Evolutionary conservation across 495 filamentous ascomycete genomes (phyloP), one percentile per base, ranked within the genome.

Genomic region (Zalerion maritima): DNA sequence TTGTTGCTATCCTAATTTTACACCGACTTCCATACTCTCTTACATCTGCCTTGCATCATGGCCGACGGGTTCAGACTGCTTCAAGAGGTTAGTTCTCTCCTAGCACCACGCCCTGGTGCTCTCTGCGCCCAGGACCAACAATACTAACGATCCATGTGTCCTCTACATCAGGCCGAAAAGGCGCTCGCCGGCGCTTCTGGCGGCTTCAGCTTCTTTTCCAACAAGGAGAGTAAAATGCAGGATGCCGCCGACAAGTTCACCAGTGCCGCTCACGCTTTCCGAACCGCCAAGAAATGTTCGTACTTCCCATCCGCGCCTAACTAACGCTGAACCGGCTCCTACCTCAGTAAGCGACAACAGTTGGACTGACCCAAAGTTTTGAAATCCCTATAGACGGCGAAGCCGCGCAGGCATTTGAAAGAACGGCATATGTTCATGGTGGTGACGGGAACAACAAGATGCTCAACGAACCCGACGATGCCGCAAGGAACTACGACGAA

Each of bases 401-500:
- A 62, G 81, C 85, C 14, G 85, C 83, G 8, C 59, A 69, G 37
- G 70, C 77, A 4, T 86, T 85, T 40, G 79, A 86, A 50, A 71
- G 74, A 38, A 81, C 81, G 8, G 85, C 85, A 13, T 41, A 60
- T 3, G 71, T 94, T 24, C 81, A 89, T n/a, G n/a, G n/a, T n/a
- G n/a, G n/a, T n/a, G n/a, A n/a, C n/a, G n/a, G n/a, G n/a, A n/a
- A n/a, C 54, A 62, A 45, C 4, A 64, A 75, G 27, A 72, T 83
- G 34, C 67, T 92, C 24, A 83, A 80, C 49, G 84, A 94, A 46
- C 79, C 79, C 24, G 79, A 89, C 47, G 85, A 94, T 47, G 80
- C 78, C 18, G 84, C 86, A 20, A 87, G 87, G 48, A 72, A 73
- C 26, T 58, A 79, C 34, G 61, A 68, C 47, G 73, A 79, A 45